These are phyloP conservation scores for Tulasnella sp. DNA, from an alignment of 768 basidiomycete genomes.

Conservation along the genomic window DNA sequence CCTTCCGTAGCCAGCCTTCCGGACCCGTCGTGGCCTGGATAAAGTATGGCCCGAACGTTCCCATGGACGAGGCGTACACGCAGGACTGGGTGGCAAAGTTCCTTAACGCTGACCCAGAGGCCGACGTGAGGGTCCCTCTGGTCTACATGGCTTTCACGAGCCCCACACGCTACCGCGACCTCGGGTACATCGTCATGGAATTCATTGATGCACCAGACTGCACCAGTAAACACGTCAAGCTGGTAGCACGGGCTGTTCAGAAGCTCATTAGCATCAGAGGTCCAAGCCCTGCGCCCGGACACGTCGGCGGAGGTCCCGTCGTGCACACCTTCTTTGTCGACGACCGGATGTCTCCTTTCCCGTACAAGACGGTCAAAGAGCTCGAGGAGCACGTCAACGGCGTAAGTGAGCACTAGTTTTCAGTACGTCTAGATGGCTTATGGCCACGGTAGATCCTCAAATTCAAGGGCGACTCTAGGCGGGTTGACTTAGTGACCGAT, in stretches of 20 bases:
- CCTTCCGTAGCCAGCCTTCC: background rate
- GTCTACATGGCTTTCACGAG: background rate
- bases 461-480: background rate
- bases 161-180: background rate
- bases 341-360: background rate
- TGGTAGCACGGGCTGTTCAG: constrained; percentile 3
- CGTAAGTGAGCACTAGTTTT: background rate
- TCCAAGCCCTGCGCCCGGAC: constrained; percentile 1
- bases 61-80: background rate
- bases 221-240: background rate
- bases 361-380: background rate
- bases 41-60: constrained; percentile 7
- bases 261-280: background rate
- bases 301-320: background rate
- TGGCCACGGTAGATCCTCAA: background rate
- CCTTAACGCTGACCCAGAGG: background rate
- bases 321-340: background rate
- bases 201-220: background rate
- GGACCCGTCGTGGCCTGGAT: constrained; percentile 7
- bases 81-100: background rate
- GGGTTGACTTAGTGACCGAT: background rate
- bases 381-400: background rate
- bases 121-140: background rate
- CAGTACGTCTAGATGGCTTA: background rate
- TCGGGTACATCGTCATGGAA: constrained; percentile 10